A percentile compares a stretch with the other conserved stretches of the same genome.
These are phyloP conservation scores for Grosmannia clavigera DNA, from an alignment of 2,329 filamentous ascomycete species.

Conservation along the genomic window DNA sequence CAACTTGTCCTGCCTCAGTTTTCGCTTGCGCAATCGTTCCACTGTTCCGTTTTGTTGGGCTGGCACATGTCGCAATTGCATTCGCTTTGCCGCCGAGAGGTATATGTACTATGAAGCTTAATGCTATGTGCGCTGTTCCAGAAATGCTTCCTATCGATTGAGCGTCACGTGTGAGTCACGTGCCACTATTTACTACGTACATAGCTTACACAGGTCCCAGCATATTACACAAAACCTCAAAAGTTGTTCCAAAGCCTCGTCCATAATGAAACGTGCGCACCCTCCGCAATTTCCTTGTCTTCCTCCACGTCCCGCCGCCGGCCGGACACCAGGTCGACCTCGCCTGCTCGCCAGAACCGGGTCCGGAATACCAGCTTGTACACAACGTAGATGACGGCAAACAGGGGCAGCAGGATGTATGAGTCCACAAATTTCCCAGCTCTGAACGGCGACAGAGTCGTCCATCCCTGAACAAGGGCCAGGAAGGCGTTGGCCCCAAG, in stretches of 20 bases:
- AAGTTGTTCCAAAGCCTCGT: constrained; percentile 29
- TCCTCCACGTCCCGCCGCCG: constrained; percentile 42
- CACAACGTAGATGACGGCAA: too few relatives aligned
- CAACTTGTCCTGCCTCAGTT: not conserved
- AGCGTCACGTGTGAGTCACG: too few relatives aligned
- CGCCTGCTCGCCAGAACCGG: constrained; percentile 32
- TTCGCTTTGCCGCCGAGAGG: not conserved
- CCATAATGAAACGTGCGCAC: constrained; percentile 26
- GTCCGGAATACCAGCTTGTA: constrained; percentile 34
- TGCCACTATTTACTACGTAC: not conserved
- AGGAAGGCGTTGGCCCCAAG: too few relatives aligned
- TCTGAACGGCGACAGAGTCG: too few relatives aligned
- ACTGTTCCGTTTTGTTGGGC: not conserved
- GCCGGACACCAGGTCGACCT: constrained; percentile 45
- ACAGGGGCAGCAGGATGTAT: too few relatives aligned
- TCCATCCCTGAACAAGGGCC: too few relatives aligned
- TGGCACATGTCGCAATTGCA: not conserved
- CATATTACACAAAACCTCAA: constrained; percentile 12
- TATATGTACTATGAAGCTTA: too few relatives aligned
- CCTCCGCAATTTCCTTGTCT: constrained; percentile 20
- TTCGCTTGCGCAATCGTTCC: not conserved
- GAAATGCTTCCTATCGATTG: too few relatives aligned
- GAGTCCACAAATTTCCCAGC: too few relatives aligned
- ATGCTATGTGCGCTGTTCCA: not conserved
- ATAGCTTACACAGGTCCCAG: too few relatives aligned